Percentiles rank a stretch among this genome's conserved stretches.
These are phyloP conservation scores for Trichothecium sympodiale DNA, from an alignment of 2,329 filamentous ascomycete genomes.

Conservation along the genomic window DNA sequence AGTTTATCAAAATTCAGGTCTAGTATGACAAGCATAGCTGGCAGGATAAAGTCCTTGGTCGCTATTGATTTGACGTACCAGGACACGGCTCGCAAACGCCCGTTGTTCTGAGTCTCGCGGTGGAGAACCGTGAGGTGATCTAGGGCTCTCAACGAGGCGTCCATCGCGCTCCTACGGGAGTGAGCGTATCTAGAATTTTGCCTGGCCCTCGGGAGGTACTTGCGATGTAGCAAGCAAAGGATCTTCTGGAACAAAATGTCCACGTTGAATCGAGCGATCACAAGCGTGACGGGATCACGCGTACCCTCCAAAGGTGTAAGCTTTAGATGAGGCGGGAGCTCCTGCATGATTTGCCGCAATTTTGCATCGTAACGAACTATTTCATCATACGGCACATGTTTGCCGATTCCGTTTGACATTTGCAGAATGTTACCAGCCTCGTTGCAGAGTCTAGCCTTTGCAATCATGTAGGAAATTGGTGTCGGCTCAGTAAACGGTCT, in stretches of 20 bases:
- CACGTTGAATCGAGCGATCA: conserved; percentile 76
- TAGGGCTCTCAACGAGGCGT: conserved; percentile 75
- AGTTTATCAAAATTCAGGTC: conserved; percentile 65
- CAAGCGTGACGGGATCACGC: conserved; percentile 69
- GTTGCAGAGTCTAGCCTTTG: conserved; percentile 55
- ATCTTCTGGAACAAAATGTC: conserved; percentile 84
- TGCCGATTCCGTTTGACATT: conserved; percentile 44
- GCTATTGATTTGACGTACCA: conserved; percentile 73
- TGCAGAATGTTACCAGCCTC: conserved; percentile 65
- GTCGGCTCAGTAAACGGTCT: conserved; percentile 61
- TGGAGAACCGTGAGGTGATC: conserved; percentile 67
- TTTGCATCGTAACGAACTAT: conserved; percentile 51
- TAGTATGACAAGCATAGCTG: conserved; percentile 72
- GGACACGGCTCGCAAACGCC: conserved; percentile 60
- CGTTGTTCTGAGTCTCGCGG: conserved; percentile 60
- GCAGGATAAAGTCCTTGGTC: conserved; percentile 75
- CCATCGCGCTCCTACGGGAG: conserved; percentile 73
- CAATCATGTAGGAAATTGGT: conserved; percentile 69
- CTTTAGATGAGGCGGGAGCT: conserved; percentile 70
- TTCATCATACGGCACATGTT: conserved; percentile 50
- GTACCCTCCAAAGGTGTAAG: conserved; percentile 65
- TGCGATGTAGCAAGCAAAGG: conserved; percentile 78
- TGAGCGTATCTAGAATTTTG: conserved; percentile 74
- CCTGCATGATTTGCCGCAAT: conserved; percentile 49
- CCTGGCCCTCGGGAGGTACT: conserved; percentile 69